Conservation (phyloP, 345 rosid species). For the Clarkia xantiana region DNA sequence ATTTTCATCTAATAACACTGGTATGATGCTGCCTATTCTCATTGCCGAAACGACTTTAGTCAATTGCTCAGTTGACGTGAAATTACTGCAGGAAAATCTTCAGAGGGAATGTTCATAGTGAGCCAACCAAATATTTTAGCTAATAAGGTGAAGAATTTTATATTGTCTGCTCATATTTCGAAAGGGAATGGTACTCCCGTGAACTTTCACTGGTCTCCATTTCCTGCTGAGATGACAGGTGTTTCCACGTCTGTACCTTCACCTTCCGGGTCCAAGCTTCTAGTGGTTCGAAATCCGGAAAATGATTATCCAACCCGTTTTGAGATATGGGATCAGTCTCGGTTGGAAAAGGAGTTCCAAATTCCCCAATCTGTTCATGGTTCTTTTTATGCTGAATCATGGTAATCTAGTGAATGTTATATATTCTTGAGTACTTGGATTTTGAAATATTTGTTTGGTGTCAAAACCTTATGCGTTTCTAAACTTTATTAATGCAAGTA, state of each 20-base stretch:
- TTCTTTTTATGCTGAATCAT: slow-evolving; percentile 68
- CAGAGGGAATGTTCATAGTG: slow-evolving; percentile 59
- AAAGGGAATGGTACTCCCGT: slow-evolving; percentile 25
- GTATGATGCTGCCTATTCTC: slow-evolving; percentile 14
- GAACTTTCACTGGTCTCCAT: slow-evolving; percentile 60
- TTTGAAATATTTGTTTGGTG: neutral
- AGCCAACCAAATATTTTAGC: slow-evolving; percentile 76
- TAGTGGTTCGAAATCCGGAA: slow-evolving; percentile 62
- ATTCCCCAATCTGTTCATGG: slow-evolving; percentile 74
- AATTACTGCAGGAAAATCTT: slow-evolving; percentile 26
- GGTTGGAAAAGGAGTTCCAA: slow-evolving; percentile 67
- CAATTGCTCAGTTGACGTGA: neutral
- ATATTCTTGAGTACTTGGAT: neutral
- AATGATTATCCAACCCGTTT: slow-evolving; percentile 64
- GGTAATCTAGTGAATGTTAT: slow-evolving; percentile 26
- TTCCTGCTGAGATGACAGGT: slow-evolving; percentile 72
- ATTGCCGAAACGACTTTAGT: no score
- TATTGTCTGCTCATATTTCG: slow-evolving; percentile 38
- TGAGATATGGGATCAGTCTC: slow-evolving; percentile 73
- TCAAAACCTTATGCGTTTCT: neutral
- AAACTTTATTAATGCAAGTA: no score
- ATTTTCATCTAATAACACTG: slow-evolving; percentile 34
- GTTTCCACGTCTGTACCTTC: slow-evolving; percentile 62
- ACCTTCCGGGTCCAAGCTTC: slow-evolving; percentile 72
- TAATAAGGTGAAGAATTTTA: slow-evolving; percentile 52